Percentiles rank a stretch among this genome's conserved stretches.
Evolutionary conservation across 23 red algal species (phyloP).

Genomic region (Gracilaria vermiculophylla): DNA sequence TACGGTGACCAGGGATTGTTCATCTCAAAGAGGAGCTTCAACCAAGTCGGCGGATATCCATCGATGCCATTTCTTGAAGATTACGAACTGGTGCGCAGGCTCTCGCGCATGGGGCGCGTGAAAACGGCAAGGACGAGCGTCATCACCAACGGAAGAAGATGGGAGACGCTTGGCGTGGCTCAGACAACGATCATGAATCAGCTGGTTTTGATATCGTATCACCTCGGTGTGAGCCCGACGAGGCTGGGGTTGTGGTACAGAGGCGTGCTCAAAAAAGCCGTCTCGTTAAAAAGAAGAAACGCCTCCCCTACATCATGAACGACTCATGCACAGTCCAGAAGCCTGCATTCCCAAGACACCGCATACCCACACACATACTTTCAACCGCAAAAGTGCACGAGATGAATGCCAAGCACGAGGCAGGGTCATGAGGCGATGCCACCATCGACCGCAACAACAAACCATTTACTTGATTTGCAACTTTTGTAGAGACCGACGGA

Average conservation of each 20-base stretch:
- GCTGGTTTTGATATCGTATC: slow-evolving; percentile 61
- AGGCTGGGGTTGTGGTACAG: slow-evolving; percentile 62
- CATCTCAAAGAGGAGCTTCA: slow-evolving; percentile 46
- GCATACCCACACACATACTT: too few relatives aligned
- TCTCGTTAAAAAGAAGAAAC: background rate
- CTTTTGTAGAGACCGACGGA: background rate
- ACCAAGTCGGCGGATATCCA: slow-evolving; percentile 52
- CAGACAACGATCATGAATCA: slow-evolving; percentile 93
- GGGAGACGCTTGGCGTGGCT: slow-evolving; percentile 70
- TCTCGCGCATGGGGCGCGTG: slow-evolving; percentile 40
- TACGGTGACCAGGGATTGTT: slow-evolving; percentile 96
- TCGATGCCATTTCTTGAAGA: slow-evolving; percentile 85
- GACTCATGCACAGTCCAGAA: too few relatives aligned
- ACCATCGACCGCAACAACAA: background rate
- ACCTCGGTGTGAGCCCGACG: slow-evolving; percentile 17
- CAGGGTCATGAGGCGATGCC: too few relatives aligned
- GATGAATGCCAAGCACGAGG: too few relatives aligned
- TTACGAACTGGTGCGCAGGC: slow-evolving; percentile 51
- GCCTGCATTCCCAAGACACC: too few relatives aligned
- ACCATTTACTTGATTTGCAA: background rate
- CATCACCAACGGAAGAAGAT: slow-evolving; percentile 65
- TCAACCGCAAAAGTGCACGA: too few relatives aligned
- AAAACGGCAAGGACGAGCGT: slow-evolving; percentile 33
- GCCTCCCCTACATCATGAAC: too few relatives aligned
- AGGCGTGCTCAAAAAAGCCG: background rate